These are phyloP conservation scores for Fusarium foetens DNA, from an alignment of 2,329 filamentous ascomycete species.

Conservation along the genomic window DNA sequence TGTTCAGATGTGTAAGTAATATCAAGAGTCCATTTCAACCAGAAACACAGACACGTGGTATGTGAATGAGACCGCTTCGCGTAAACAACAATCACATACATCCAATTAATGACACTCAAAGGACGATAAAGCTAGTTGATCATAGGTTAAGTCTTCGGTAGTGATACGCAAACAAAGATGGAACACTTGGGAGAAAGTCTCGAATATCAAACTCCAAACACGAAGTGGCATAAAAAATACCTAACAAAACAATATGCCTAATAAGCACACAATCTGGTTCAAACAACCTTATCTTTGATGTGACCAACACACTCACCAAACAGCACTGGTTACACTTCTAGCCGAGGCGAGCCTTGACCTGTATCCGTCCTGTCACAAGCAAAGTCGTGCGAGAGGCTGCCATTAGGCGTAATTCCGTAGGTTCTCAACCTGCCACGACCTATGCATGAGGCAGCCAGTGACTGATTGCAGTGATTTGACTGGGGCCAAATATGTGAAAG, in stretches of 20 bases:
- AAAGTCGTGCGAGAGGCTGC: not conserved
- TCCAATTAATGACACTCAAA: not conserved
- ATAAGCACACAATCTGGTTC: not conserved
- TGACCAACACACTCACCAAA: not conserved
- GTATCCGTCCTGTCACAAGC: not conserved
- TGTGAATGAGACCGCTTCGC: not conserved
- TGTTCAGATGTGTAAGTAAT: not conserved
- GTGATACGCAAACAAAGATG: not conserved
- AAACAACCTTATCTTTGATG: not conserved
- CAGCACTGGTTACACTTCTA: not conserved
- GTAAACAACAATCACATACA: not conserved
- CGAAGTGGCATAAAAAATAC: not conserved
- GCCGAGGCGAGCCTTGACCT: not conserved
- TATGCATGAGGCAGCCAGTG: conserved; percentile 13
- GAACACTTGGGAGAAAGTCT: not conserved
- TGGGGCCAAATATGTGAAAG: conserved; percentile 3
- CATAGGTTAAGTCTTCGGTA: not conserved
- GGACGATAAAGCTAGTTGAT: not conserved
- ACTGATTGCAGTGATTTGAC: conserved; percentile 5
- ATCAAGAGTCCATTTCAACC: not conserved
- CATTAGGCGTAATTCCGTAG: conserved; percentile 11
- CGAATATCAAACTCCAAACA: not conserved
- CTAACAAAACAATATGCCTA: not conserved
- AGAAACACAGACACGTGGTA: not conserved
- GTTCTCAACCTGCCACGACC: conserved; percentile 22